Percentiles rank a stretch among this genome's conserved stretches.
Conservation (phyloP, 192 early-diverging fungal species). For the Coemansia sp. region DNA sequence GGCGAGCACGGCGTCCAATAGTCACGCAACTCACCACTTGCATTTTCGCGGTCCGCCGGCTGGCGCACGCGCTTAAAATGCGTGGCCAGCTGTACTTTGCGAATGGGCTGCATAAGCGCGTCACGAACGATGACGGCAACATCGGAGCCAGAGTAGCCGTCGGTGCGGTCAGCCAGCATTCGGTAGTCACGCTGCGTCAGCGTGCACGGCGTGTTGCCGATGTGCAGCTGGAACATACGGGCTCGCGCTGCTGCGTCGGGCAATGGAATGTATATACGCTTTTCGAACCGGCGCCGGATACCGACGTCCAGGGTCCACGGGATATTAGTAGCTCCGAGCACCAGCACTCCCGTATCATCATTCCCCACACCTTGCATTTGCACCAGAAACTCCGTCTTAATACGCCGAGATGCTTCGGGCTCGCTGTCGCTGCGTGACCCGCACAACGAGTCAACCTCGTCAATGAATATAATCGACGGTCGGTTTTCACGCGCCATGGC, state of each 20-base stretch:
- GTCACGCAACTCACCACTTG: constrained; percentile 15
- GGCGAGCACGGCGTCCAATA: constrained; percentile 93
- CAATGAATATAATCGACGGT: constrained; percentile 98
- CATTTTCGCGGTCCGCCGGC: constrained; percentile 10
- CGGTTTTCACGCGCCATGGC: constrained; percentile 87
- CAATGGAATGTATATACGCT: constrained; percentile 96
- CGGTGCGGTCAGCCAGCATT: constrained; percentile 75
- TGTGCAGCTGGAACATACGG: constrained; percentile 89
- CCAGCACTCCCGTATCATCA: constrained; percentile 91
- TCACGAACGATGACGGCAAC: constrained; percentile 92
- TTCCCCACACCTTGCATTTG: constrained; percentile 99
- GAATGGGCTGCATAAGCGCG: constrained; percentile 95
- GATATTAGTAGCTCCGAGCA: constrained; percentile 95
- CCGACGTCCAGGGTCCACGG: constrained; percentile 95
- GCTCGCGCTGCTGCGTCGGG: constrained; percentile 86
- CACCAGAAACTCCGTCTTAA: constrained; percentile 98
- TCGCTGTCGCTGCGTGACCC: constrained; percentile 97
- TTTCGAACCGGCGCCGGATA: constrained; percentile 95
- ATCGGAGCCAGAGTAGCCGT: constrained; percentile 96
- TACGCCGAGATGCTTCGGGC: constrained; percentile 87
- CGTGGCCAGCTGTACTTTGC: constrained; percentile 92
- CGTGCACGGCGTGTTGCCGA: constrained; percentile 87
- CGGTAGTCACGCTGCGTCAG: constrained; percentile 72
- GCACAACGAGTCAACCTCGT: constrained; percentile 97
- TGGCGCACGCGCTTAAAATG: constrained; percentile 75